A percentile compares a stretch with the other conserved stretches of the same genome.
These are phyloP conservation scores for Collybia sp. DNA, from an alignment of 768 basidiomycete species.

Conservation along the genomic window DNA sequence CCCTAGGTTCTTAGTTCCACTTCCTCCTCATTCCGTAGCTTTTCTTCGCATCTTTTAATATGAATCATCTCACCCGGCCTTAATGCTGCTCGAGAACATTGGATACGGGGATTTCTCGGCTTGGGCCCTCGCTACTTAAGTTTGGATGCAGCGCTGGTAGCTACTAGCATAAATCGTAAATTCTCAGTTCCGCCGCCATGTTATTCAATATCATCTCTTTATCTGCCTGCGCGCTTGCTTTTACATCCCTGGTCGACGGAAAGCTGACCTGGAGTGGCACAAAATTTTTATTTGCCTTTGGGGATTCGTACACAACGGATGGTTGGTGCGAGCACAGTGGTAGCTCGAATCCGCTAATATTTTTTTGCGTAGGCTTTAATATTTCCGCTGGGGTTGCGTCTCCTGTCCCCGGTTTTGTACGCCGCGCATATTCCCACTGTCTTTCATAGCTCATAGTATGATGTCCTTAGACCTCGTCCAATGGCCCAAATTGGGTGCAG, in stretches of 20 bases:
- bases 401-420: slow-evolving; percentile 44
- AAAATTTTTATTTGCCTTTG: slow-evolving; percentile 55
- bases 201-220: slow-evolving; percentile 3
- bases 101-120: too few species aligned
- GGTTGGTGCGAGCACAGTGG: slow-evolving; percentile 13
- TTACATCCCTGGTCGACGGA: slow-evolving; percentile 9
- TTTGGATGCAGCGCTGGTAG: too few species aligned
- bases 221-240: not conserved
- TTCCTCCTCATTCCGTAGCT: too few species aligned
- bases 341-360: too few species aligned
- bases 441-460: not conserved
- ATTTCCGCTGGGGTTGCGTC: slow-evolving; percentile 52
- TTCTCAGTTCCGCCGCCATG: too few species aligned
- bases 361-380: slow-evolving; percentile 39
- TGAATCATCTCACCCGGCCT: too few species aligned
- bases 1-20: too few species aligned
- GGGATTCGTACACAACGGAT: slow-evolving; percentile 58
- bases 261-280: slow-evolving; percentile 48
- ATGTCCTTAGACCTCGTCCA: slow-evolving; percentile 43
- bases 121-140: too few species aligned
- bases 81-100: too few species aligned
- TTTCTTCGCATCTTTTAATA: too few species aligned
- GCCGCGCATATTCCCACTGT: slow-evolving; percentile 10
- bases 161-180: too few species aligned
- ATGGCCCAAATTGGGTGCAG: slow-evolving; percentile 61